Conservation (phyloP, 371 early-diverging fungal genomes). For the Mucor piriformis region DNA sequence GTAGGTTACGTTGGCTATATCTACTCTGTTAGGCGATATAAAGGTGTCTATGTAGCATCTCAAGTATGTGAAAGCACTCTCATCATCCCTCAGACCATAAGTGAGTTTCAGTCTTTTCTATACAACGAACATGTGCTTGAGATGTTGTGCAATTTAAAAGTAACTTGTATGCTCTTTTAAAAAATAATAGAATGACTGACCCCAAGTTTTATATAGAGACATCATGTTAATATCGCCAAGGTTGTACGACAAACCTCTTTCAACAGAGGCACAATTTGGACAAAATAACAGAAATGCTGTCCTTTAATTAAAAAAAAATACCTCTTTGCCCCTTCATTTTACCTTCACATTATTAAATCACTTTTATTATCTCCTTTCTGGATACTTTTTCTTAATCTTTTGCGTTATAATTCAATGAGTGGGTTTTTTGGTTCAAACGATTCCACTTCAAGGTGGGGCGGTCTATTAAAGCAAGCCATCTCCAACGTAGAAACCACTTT, state of each 20-base stretch:
- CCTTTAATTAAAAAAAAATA: too few species aligned
- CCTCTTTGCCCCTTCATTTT: too few species aligned
- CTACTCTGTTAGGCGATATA: not conserved
- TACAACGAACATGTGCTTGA: not conserved
- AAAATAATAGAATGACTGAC: too few species aligned
- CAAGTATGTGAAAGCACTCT: not conserved
- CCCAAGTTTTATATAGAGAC: too few species aligned
- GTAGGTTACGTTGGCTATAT: not conserved
- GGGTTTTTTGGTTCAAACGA: constrained; percentile 46
- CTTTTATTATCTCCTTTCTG: not conserved
- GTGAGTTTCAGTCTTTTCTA: not conserved
- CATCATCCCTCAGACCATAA: not conserved
- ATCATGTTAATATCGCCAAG: not conserved
- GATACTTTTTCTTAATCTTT: not conserved
- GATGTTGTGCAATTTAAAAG: constrained; percentile 3
- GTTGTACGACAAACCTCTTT: not conserved
- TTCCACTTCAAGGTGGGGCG: constrained; percentile 58
- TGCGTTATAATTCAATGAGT: constrained; percentile 25
- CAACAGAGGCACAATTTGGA: not conserved
- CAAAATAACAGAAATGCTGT: not conserved
- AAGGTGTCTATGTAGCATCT: not conserved
- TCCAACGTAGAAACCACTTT: constrained; percentile 79
- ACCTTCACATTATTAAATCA: not conserved
- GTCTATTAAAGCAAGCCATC: constrained; percentile 75
- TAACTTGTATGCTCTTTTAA: not conserved